phyloP scores from a whole-genome alignment of 208 protist species.

The Naegleria fowleri region DNA sequence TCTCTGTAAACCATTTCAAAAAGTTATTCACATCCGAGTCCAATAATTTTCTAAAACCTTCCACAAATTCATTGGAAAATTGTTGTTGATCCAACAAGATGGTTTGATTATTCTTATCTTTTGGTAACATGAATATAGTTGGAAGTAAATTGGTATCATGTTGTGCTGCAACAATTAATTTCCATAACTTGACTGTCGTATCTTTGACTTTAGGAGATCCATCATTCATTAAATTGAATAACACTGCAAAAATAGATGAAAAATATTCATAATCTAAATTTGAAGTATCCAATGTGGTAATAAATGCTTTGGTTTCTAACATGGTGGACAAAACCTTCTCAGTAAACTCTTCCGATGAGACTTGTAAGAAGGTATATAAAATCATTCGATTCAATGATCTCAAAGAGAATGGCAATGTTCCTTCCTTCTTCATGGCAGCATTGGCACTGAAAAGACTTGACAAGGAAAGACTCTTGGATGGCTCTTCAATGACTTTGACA shows the following conservation, averaged over 20 bases:
- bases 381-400: not conserved
- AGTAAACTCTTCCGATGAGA: not conserved
- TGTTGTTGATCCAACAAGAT: not conserved
- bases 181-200: not conserved
- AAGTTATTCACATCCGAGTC: not conserved
- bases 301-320: not conserved
- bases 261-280: conserved; percentile 7
- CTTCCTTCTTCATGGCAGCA: not conserved
- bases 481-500: not conserved
- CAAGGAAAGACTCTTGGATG: not conserved
- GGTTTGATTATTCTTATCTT: not conserved
- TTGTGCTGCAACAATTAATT: not conserved
- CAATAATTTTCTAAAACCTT: not conserved
- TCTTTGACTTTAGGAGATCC: not conserved
- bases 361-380: not conserved
- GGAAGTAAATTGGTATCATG: not conserved
- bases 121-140: not conserved
- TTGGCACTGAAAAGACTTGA: not conserved
- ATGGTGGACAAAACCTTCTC: not conserved
- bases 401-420: not conserved
- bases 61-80: not conserved
- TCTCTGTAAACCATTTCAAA: not conserved
- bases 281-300: not conserved
- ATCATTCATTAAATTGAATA: not conserved
- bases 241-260: not conserved